phyloP scores from a whole-genome alignment of 441 rosid species.

The Gossypium schwendimanii region DNA sequence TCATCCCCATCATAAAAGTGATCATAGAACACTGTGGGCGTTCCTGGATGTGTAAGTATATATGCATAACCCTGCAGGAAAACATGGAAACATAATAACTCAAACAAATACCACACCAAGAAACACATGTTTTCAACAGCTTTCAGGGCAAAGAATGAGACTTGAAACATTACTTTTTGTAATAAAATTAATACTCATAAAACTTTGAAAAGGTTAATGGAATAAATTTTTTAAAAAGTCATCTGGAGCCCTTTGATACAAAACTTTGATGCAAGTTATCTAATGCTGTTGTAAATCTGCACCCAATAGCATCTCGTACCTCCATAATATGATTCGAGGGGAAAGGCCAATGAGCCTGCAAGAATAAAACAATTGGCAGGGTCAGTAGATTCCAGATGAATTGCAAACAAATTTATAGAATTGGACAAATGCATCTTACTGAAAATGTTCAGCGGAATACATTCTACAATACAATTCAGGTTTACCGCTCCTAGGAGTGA shows the following conservation, averaged over 20 bases:
- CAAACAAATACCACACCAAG: not conserved
- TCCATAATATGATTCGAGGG: conserved; percentile 83
- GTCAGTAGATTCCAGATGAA: not conserved
- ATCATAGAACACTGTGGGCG: conserved; percentile 75
- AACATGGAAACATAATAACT: not conserved
- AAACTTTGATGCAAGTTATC: conserved; percentile 12
- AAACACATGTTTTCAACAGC: not conserved
- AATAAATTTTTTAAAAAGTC: not conserved
- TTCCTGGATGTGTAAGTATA: conserved; percentile 86
- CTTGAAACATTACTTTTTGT: not conserved
- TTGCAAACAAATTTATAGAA: not conserved
- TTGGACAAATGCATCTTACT: not conserved
- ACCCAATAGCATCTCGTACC: conserved; percentile 35
- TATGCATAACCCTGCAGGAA: conserved; percentile 70
- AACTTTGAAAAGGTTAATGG: not conserved
- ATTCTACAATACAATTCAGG: conserved; percentile 4
- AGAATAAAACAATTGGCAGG: conserved; percentile 10
- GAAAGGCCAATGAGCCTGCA: conserved; percentile 94
- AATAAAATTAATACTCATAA: not conserved
- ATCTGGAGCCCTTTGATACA: not conserved
- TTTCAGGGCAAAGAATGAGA: not conserved
- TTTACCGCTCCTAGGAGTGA: not conserved
- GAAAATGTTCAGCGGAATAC: not conserved
- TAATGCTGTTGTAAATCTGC: not conserved
- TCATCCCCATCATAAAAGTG: conserved; percentile 73